These are phyloP conservation scores for Paxillus rubicundulus DNA, from an alignment of 768 basidiomycete species.

Conservation along the genomic window DNA sequence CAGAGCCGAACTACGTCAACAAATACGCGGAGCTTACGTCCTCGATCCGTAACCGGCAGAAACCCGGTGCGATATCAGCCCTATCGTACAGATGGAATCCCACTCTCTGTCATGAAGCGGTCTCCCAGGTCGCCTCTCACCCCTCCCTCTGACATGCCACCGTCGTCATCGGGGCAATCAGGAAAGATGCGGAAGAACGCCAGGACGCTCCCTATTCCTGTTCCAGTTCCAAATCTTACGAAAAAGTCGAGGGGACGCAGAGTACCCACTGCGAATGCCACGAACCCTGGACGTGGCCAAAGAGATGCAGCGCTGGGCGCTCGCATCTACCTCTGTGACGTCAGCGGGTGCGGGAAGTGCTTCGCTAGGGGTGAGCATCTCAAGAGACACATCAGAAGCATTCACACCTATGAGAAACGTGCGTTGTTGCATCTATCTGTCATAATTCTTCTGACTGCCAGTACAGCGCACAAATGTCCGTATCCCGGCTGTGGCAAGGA, in stretches of 20 bases:
- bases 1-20: constrained; percentile 34
- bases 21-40: constrained; percentile 37
- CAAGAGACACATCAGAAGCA: constrained; percentile 83
- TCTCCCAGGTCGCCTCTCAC: constrained; percentile 32
- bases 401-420: constrained; percentile 94
- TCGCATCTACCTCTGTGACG: constrained; percentile 70
- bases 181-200: constrained; percentile 33
- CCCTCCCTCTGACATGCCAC: constrained; percentile 30
- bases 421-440: constrained; percentile 28
- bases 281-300: constrained; percentile 28
- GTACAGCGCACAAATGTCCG: constrained; percentile 74
- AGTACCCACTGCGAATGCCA: constrained; percentile 50
- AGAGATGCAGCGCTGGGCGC: constrained; percentile 38
- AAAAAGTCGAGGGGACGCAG: constrained; percentile 70
- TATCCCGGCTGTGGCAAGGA: constrained; percentile 79
- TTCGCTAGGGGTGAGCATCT: constrained; percentile 89
- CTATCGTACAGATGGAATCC: constrained; percentile 22
- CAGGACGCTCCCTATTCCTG: constrained; percentile 49
- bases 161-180: constrained; percentile 22
- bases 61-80: constrained; percentile 34
- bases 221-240: constrained; percentile 66
- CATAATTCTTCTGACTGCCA: constrained; percentile 12
- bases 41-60: constrained; percentile 33
- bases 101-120: constrained; percentile 30
- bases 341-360: constrained; percentile 82